Evolutionary conservation across 225 moss, liverwort and hornwort species (phyloP).

Genomic region (Anthoceros angustus): DNA sequence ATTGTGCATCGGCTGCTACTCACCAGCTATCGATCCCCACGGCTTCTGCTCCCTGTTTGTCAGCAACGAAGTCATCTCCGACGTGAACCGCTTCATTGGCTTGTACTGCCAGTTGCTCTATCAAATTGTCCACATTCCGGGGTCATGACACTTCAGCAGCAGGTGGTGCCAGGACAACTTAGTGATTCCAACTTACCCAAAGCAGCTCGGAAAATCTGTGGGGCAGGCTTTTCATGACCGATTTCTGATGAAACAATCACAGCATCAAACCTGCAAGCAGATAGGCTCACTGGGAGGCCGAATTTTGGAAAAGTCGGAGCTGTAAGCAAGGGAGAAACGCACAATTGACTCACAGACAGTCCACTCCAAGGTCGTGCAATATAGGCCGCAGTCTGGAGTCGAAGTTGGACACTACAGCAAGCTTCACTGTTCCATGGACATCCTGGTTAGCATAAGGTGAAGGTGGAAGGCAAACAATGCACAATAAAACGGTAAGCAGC

Average conservation of each 20-base stretch:
- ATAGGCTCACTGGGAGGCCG: background rate
- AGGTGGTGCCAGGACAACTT: background rate
- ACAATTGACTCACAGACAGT: slow-evolving; percentile 50
- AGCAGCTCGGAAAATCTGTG: slow-evolving; percentile 74
- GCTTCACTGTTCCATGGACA: slow-evolving; percentile 44
- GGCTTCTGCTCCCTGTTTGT: slow-evolving; percentile 71
- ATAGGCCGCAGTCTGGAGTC: slow-evolving; percentile 75
- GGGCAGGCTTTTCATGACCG: slow-evolving; percentile 76
- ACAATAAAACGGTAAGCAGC: background rate
- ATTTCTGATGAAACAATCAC: slow-evolving; percentile 69
- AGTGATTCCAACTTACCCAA: slow-evolving; percentile 35
- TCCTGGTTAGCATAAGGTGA: background rate
- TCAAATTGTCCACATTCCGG: background rate
- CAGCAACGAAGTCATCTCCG: slow-evolving; percentile 60
- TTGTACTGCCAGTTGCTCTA: slow-evolving; percentile 47
- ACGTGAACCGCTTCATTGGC: slow-evolving; percentile 58
- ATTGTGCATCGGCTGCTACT: background rate
- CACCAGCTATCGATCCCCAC: slow-evolving; percentile 81
- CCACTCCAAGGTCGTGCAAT: slow-evolving; percentile 70
- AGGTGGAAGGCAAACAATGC: background rate
- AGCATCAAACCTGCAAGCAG: slow-evolving; percentile 58
- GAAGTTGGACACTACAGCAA: slow-evolving; percentile 95
- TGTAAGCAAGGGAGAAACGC: background rate
- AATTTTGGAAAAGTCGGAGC: background rate
- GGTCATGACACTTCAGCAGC: background rate